Evolutionary conservation across 129 eudicot species (phyloP).

Genomic region (Tagetes erecta): DNA sequence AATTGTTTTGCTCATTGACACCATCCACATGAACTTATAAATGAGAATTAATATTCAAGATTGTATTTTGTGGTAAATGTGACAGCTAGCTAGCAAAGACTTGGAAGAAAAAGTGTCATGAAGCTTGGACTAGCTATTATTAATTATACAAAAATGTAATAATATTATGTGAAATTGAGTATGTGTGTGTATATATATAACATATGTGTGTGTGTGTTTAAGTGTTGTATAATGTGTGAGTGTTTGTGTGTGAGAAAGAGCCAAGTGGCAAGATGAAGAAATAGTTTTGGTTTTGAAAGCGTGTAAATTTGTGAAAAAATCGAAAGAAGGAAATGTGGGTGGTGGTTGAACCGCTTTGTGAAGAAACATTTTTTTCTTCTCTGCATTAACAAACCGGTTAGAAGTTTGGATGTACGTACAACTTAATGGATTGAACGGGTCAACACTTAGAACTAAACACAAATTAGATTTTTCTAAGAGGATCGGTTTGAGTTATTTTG

Average conservation of each 20-base stretch:
- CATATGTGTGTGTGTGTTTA: too few species aligned
- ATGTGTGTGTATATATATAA: too few species aligned
- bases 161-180: background rate
- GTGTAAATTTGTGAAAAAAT: background rate
- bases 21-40: slow-evolving; percentile 13
- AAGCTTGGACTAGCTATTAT: too few species aligned
- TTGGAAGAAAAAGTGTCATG: background rate
- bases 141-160: background rate
- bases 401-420: too few species aligned
- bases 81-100: background rate
- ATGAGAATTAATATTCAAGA: too few species aligned
- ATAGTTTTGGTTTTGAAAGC: too few species aligned
- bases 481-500: too few species aligned
- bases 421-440: too few species aligned
- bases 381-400: too few species aligned
- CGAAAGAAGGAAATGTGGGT: slow-evolving; percentile 44
- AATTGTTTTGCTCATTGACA: background rate
- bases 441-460: too few species aligned
- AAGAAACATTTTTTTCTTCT: background rate
- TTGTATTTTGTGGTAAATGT: background rate
- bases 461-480: too few species aligned
- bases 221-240: background rate
- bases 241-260: background rate
- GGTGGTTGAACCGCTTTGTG: slow-evolving; percentile 81
- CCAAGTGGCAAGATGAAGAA: too few species aligned